A percentile compares a stretch with the other conserved stretches of the same genome.
Evolutionary conservation across 257 asterid species (phyloP).

Genomic region (Forsythia suspensa): DNA sequence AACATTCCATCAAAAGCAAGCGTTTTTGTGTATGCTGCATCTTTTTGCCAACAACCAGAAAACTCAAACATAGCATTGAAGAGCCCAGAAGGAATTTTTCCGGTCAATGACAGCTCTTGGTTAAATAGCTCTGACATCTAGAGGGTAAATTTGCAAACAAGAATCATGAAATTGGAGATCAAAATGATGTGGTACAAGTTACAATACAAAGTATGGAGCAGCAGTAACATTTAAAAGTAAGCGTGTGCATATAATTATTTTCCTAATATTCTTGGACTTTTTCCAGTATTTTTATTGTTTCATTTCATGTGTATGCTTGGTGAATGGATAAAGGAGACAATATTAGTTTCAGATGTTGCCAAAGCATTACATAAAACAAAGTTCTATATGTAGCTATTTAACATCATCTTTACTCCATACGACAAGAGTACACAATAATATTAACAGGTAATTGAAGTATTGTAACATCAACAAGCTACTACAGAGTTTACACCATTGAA

Average conservation of each 20-base stretch:
- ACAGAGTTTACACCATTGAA: not conserved
- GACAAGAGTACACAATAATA: not conserved
- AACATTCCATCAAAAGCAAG: constrained; percentile 96
- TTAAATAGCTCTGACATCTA: constrained; percentile 99
- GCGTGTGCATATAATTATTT: not conserved
- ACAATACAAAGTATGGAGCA: constrained; percentile 4
- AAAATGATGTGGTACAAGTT: not conserved
- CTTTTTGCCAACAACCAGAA: constrained; percentile 97
- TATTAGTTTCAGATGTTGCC: not conserved
- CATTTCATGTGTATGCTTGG: not conserved
- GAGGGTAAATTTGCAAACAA: constrained; percentile 9
- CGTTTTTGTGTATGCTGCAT: constrained; percentile 78
- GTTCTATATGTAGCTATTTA: not conserved
- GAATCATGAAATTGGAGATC: not conserved
- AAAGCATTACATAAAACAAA: not conserved
- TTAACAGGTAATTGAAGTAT: not conserved
- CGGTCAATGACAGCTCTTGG: constrained; percentile 83
- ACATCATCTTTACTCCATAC: not conserved
- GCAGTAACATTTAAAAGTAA: not conserved
- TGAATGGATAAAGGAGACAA: not conserved
- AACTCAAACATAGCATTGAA: constrained; percentile 96
- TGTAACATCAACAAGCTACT: constrained; percentile 2
- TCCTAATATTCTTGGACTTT: not conserved
- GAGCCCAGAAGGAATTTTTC: constrained; percentile 93
- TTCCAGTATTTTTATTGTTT: not conserved